phyloP scores from a whole-genome alignment of 2,329 filamentous ascomycete species.

The Fusarium sp. region DNA sequence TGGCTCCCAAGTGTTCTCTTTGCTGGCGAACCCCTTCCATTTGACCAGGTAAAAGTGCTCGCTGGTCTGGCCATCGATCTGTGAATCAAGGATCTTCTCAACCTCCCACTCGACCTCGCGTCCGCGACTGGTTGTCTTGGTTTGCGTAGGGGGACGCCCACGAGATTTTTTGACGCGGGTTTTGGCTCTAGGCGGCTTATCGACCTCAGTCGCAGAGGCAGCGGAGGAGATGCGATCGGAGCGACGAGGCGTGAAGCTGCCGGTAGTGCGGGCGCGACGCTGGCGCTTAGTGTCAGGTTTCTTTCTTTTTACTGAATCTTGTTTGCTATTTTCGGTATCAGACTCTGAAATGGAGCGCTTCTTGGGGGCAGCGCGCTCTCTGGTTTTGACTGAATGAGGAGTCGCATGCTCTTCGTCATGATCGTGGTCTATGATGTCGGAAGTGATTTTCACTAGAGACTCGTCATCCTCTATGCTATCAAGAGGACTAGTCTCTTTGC shows the following conservation, averaged over 20 bases:
- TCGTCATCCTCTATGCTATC: constrained; percentile 24
- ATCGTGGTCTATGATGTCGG: constrained; percentile 23
- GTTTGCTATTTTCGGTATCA: not conserved
- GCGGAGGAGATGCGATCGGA: constrained; percentile 22
- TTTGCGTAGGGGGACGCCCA: constrained; percentile 15
- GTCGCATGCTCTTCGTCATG: constrained; percentile 2
- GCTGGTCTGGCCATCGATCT: constrained; percentile 50
- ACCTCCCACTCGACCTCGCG: constrained; percentile 55
- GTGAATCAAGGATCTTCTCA: constrained; percentile 56
- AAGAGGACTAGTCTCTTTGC: constrained; percentile 2
- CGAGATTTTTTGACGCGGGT: constrained; percentile 2
- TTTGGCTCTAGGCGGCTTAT: not conserved
- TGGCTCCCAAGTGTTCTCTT: constrained; percentile 64
- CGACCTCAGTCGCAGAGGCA: not conserved
- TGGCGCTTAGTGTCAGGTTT: constrained; percentile 19
- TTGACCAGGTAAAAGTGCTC: constrained; percentile 60
- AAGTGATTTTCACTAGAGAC: not conserved
- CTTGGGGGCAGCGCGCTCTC: not conserved
- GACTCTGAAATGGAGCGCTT: constrained; percentile 15
- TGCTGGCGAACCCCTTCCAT: constrained; percentile 59
- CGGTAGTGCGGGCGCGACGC: not conserved
- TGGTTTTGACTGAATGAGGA: not conserved
- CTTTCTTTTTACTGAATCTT: not conserved
- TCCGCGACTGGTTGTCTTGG: constrained; percentile 22
- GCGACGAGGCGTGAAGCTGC: constrained; percentile 11